These are phyloP conservation scores for Cyathus striatus DNA, from an alignment of 768 basidiomycete genomes.

Conservation along the genomic window DNA sequence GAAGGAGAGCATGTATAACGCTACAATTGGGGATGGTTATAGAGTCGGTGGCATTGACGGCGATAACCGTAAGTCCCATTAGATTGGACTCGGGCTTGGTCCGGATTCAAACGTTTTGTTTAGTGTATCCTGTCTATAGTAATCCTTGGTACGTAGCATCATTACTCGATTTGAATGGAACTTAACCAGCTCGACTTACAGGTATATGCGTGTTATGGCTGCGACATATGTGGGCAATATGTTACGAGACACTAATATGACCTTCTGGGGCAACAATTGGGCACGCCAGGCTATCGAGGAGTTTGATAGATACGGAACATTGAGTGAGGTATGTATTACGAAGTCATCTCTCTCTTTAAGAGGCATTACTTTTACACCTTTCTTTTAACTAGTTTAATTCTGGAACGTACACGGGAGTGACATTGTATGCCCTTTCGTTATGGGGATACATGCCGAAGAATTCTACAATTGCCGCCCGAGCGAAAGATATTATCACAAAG, in stretches of 20 bases:
- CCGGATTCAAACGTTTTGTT: not conserved
- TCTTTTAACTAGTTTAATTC: conserved; percentile 23
- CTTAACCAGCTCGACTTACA: not conserved
- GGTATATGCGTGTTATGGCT: conserved; percentile 26
- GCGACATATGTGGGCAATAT: conserved; percentile 24
- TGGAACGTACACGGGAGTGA: conserved; percentile 22
- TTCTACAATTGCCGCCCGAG: conserved; percentile 16
- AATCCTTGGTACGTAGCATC: conserved; percentile 18
- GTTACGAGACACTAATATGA: conserved; percentile 22
- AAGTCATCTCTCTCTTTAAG: not conserved
- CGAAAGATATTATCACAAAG: conserved; percentile 16
- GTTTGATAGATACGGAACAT: conserved; percentile 18
- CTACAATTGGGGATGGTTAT: conserved; percentile 24
- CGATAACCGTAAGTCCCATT: conserved; percentile 17
- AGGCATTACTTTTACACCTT: no score
- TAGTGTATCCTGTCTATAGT: conserved; percentile 22
- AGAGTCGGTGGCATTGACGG: conserved; percentile 22
- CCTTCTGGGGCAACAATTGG: conserved; percentile 24
- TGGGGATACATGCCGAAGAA: conserved; percentile 24
- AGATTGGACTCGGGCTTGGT: not conserved
- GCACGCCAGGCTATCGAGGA: conserved; percentile 18
- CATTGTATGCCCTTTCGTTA: conserved; percentile 22
- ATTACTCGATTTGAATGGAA: not conserved
- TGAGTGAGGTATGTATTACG: conserved; percentile 17
- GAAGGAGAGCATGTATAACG: conserved; percentile 25